Base-by-base conservation (phyloP, 371 early-diverging fungal species). In the Rhizopus arrhizus region DNA sequence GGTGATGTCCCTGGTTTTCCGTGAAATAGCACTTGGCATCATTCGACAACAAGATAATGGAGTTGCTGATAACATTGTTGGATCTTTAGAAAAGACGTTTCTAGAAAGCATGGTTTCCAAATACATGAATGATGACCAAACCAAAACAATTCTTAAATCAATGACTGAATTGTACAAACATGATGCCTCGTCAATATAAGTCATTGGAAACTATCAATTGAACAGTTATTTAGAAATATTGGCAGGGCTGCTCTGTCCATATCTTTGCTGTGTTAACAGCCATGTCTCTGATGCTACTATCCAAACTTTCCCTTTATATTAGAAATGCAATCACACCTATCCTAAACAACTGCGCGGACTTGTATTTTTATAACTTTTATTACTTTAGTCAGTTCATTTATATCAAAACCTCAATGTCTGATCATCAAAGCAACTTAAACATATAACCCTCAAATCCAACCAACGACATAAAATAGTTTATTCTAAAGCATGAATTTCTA, bases 51-150 rank as follows among this genome's bases (percentile, higher is more conserved):
- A 50, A 3, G 33, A 50, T 50, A 50, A 31, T 50, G 22, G 33
- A 2, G 34, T 50, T 50, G 50, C 50, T 50, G 33, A 50, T 28
- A n/a, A n/a, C 50, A 50, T 50, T 50, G 31, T 50, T 50, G 33
- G 34, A 50, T 50, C 50, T 50, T 31, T 50, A 50, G 50, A 50
- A 50, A 50, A 50, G n/a, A 50, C 11, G 50, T 50, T 50, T 50
- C 5, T 50, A 50, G 1, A 50, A 50, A 50, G 50, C 28, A 50
- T 50, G 50, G 5, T 50, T 50, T 50, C 50, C 45, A 45, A 45
- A 45, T 50, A 3, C 3, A 50, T 2, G 22, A 22, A 22, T 22
- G 22, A 22, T 22, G 22, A 2, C 2, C 22, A 22, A 22, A 22
- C 22, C 22, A 22, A 22, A 22, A 22, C 22, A 22, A 22, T 22